Percentiles rank a stretch among this genome's conserved stretches.
phyloP scores from a whole-genome alignment of 1,139 yeast species.

The Petasospora fabianii region DNA sequence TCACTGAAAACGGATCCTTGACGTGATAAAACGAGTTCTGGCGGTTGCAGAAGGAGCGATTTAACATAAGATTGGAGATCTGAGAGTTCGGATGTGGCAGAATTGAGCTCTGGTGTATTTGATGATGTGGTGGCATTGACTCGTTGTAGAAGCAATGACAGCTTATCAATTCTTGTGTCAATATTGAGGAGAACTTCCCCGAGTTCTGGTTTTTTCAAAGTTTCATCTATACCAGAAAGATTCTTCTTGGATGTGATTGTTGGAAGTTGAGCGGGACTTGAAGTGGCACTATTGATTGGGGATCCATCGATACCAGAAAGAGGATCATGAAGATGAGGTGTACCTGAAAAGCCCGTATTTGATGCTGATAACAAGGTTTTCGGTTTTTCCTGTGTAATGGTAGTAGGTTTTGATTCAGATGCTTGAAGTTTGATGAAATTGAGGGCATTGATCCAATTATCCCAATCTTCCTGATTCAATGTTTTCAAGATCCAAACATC shows the following conservation, averaged over 20 bases:
- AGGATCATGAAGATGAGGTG: too few relatives aligned
- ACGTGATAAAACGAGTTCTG: slow-evolving; percentile 13
- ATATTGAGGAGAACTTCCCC: slow-evolving; percentile 5
- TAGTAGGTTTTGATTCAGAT: slow-evolving; percentile 6
- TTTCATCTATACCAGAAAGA: background rate
- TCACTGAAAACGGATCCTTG: slow-evolving; percentile 37
- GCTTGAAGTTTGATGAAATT: slow-evolving; percentile 24
- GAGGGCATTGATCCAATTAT: slow-evolving; percentile 79
- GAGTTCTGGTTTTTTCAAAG: background rate
- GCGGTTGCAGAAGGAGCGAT: slow-evolving; percentile 2
- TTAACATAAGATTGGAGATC: slow-evolving; percentile 13
- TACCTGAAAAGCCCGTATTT: too few relatives aligned
- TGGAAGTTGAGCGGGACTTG: slow-evolving; percentile 8
- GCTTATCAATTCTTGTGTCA: slow-evolving; percentile 13
- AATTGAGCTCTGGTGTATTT: background rate
- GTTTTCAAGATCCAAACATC: slow-evolving; percentile 92
- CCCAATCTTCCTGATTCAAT: slow-evolving; percentile 58
- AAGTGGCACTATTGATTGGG: slow-evolving; percentile 1
- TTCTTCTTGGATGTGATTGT: background rate
- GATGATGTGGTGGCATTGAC: background rate
- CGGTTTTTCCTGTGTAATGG: too few relatives aligned
- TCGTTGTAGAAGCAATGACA: slow-evolving; percentile 6
- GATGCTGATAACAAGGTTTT: too few relatives aligned
- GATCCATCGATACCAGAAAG: slow-evolving; percentile 4
- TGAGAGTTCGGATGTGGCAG: slow-evolving; percentile 9